Evolutionary conservation across 176 grass and related monocot species (phyloP).

Genomic region (Carex scoparia): DNA sequence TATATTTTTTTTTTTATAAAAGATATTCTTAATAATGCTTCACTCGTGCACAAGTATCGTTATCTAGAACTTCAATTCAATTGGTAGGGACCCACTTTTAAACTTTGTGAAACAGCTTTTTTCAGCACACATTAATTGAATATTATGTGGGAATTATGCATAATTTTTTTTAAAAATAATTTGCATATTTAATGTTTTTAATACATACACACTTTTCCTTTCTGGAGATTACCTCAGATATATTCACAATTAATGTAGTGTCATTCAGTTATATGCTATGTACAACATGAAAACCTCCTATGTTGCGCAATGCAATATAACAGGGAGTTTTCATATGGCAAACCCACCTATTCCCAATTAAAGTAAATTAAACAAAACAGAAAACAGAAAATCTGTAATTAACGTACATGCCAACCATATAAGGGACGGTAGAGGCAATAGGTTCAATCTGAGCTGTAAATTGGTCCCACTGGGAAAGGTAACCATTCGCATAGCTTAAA

Average conservation of each 20-base stretch:
- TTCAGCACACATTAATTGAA: not conserved
- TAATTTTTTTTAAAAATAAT: not conserved
- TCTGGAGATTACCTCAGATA: not conserved
- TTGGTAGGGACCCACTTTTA: not conserved
- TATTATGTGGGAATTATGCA: not conserved
- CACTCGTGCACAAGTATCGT: not conserved
- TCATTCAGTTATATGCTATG: not conserved
- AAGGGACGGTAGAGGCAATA: constrained; percentile 72
- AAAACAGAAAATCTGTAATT: not conserved
- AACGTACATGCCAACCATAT: constrained; percentile 75
- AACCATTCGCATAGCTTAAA: constrained; percentile 74
- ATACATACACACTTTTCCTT: not conserved
- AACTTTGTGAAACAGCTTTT: not conserved
- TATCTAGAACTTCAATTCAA: not conserved
- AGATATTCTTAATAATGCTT: not conserved
- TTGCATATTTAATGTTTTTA: not conserved
- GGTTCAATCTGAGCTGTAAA: constrained; percentile 86
- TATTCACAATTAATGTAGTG: not conserved
- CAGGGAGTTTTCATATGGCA: not conserved
- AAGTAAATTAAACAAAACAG: not conserved
- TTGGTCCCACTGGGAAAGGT: constrained; percentile 96
- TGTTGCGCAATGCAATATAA: not conserved
- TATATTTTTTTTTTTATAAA: not conserved
- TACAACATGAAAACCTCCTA: not conserved
- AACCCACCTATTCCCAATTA: not conserved